Conservation (phyloP, 345 rosid species). For the Gossypium longicalyx region DNA sequence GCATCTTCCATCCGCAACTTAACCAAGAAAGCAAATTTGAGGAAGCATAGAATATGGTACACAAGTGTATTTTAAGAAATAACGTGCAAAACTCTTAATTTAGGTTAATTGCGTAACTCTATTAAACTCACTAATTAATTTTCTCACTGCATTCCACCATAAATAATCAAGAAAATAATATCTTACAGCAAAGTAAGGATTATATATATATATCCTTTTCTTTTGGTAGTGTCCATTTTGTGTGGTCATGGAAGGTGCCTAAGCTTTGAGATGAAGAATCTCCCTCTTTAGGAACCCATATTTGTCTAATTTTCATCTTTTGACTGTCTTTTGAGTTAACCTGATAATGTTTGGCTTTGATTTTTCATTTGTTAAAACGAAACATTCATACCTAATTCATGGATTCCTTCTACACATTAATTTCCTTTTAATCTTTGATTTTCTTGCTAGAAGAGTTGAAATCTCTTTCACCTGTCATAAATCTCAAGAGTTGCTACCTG, state of each 20-base stretch:
- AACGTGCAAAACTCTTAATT: slow-evolving; percentile 1
- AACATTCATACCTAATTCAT: not conserved
- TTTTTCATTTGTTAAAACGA: not conserved
- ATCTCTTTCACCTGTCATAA: not conserved
- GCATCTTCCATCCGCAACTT: not conserved
- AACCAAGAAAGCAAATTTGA: not conserved
- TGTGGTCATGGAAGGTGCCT: not conserved
- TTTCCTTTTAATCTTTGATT: not conserved
- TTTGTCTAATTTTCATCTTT: not conserved
- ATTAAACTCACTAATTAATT: not conserved
- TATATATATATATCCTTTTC: too few relatives aligned
- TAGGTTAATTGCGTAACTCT: not conserved
- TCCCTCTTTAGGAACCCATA: not conserved
- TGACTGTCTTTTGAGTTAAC: not conserved
- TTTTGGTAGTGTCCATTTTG: not conserved
- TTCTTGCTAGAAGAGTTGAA: not conserved
- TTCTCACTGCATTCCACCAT: not conserved
- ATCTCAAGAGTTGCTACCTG: not conserved
- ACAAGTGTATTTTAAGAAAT: not conserved
- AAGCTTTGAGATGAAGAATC: not conserved
- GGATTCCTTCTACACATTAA: not conserved
- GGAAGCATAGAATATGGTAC: too few relatives aligned
- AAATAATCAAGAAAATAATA: not conserved
- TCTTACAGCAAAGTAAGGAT: not conserved
- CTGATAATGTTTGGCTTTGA: not conserved